These are phyloP conservation scores for Botrytis pseudocinerea DNA, from an alignment of 2,329 filamentous ascomycete species.

Conservation along the genomic window DNA sequence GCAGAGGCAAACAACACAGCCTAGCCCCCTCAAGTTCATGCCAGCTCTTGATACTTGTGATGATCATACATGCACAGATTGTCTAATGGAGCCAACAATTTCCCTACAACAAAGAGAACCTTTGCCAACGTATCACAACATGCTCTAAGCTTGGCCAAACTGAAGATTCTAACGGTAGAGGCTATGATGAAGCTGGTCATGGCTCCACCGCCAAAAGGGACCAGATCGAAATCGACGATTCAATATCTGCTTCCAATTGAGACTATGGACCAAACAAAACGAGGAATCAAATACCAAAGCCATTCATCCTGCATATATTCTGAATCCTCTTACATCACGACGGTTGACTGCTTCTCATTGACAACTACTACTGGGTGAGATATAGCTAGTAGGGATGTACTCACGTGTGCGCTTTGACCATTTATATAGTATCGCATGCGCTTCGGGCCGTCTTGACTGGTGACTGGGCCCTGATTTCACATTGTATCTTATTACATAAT, in stretches of 20 bases:
- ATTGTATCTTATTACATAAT: neutral
- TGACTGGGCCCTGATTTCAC: neutral
- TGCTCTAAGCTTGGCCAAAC: neutral
- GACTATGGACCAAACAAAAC: neutral
- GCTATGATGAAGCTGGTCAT: neutral
- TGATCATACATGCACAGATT: neutral
- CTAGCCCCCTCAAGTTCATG: neutral
- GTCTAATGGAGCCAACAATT: neutral
- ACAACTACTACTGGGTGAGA: neutral
- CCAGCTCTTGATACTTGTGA: neutral
- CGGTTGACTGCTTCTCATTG: neutral
- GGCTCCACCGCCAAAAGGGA: neutral
- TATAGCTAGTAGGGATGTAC: no score
- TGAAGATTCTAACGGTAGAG: neutral
- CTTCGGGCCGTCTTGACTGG: neutral
- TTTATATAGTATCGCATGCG: neutral
- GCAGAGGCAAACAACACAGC: neutral
- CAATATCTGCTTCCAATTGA: neutral
- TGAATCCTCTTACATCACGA: neutral
- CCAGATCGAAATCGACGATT: neutral
- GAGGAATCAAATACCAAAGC: neutral
- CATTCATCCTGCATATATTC: neutral
- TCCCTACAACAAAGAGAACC: neutral
- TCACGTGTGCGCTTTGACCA: constrained; percentile 6
- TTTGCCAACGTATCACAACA: no score